phyloP scores from a whole-genome alignment of 2,329 filamentous ascomycete genomes.

The Pseudocercospora ulei region DNA sequence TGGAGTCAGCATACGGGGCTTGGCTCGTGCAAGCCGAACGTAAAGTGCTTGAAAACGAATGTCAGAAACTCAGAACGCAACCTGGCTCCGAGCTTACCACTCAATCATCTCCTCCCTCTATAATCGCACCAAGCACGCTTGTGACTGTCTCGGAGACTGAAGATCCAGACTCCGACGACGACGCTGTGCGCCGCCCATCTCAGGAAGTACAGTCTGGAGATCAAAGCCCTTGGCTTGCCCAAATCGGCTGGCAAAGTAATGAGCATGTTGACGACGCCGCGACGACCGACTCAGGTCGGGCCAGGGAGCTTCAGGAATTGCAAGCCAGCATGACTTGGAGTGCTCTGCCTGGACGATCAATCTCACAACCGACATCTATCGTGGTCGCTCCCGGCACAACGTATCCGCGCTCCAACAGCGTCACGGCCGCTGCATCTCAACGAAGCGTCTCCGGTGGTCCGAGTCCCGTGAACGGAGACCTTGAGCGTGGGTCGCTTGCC shows the following conservation, averaged over 20 bases:
- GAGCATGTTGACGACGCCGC: not conserved
- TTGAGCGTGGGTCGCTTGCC: slow-evolving; percentile 14
- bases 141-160: slow-evolving; percentile 12
- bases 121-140: not conserved
- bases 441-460: slow-evolving; percentile 2
- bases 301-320: slow-evolving; percentile 1
- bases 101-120: not conserved
- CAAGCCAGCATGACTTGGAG: slow-evolving; percentile 1
- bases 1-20: slow-evolving; percentile 66
- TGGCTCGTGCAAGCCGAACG: slow-evolving; percentile 74
- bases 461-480: slow-evolving; percentile 1
- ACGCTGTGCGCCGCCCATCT: slow-evolving; percentile 15
- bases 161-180: slow-evolving; percentile 14
- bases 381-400: not conserved
- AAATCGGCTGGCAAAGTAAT: not conserved
- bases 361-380: not conserved
- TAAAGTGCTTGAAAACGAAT: slow-evolving; percentile 59
- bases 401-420: no score
- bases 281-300: not conserved
- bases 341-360: slow-evolving; percentile 1
- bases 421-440: not conserved
- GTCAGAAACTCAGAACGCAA: slow-evolving; percentile 14
- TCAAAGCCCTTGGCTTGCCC: slow-evolving; percentile 4
- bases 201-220: slow-evolving; percentile 9
- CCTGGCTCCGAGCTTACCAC: not conserved